phyloP scores from a whole-genome alignment of 176 grass and related monocot genomes.

The Juncus effusus region DNA sequence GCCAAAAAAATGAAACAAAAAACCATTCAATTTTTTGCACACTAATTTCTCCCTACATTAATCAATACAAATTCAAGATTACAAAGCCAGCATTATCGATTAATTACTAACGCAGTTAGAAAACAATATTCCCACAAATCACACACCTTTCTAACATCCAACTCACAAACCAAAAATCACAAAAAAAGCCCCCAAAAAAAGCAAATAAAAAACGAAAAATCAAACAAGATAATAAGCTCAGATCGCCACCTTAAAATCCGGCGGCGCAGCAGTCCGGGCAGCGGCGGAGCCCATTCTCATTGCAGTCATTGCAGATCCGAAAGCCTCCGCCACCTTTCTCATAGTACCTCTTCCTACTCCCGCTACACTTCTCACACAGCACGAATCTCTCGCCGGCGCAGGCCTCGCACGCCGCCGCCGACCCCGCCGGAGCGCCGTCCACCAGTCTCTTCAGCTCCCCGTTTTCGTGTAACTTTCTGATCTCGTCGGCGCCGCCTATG shows the following conservation, averaged over 20 bases:
- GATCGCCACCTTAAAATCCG: neutral
- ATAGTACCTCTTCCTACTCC: constrained; percentile 61
- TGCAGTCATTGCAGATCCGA: constrained; percentile 59
- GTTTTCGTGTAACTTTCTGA: constrained; percentile 62
- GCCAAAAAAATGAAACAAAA: no score
- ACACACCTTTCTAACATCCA: no score
- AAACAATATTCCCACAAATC: no score
- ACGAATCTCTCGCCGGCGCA: constrained; percentile 57
- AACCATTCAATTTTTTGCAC: no score
- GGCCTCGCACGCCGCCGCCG: constrained; percentile 25
- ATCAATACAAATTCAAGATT: no score
- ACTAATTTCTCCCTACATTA: no score
- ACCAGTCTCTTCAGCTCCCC: constrained; percentile 56
- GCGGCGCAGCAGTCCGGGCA: constrained; percentile 49
- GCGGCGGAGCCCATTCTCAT: constrained; percentile 54
- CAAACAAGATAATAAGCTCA: constrained; percentile 17
- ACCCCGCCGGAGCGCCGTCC: neutral
- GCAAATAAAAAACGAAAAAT: constrained; percentile 6
- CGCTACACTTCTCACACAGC: constrained; percentile 53
- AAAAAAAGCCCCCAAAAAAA: neutral
- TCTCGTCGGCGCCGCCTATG: constrained; percentile 70
- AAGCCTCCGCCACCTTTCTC: constrained; percentile 50
- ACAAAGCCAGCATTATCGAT: no score
- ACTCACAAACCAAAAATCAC: no score
- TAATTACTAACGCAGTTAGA: no score